These are phyloP conservation scores for Discostella stelligeroides DNA, from an alignment of 108 stramenopile genomes.

Conservation along the genomic window DNA sequence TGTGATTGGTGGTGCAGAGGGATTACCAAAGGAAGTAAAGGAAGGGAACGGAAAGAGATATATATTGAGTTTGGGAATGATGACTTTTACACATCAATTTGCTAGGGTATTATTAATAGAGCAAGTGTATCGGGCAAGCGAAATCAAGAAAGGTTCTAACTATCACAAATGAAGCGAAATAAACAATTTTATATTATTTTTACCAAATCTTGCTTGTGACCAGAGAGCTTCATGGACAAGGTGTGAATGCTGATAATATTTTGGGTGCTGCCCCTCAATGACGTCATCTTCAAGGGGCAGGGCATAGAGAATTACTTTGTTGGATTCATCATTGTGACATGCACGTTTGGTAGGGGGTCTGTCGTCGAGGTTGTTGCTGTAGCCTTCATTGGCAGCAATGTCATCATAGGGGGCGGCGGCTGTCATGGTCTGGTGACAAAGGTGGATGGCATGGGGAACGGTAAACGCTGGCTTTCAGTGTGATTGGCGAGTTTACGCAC, in stretches of 20 bases:
- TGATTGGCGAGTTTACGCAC: too few relatives aligned
- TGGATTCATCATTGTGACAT: slow-evolving; percentile 7
- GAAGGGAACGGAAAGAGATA: slow-evolving; percentile 15
- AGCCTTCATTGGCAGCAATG: not conserved
- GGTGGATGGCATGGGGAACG: too few relatives aligned
- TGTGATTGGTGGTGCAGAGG: slow-evolving; percentile 93
- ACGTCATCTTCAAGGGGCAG: slow-evolving; percentile 11
- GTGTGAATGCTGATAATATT: slow-evolving; percentile 55
- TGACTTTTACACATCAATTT: slow-evolving; percentile 94
- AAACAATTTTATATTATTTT: too few relatives aligned
- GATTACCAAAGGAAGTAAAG: slow-evolving; percentile 80
- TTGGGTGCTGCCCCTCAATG: not conserved
- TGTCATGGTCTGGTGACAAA: not conserved
- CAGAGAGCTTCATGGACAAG: slow-evolving; percentile 76
- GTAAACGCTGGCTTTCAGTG: too few relatives aligned
- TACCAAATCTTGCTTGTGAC: too few relatives aligned
- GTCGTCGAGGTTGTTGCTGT: not conserved
- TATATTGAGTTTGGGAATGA: slow-evolving; percentile 67
- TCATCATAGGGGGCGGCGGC: not conserved
- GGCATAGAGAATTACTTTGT: slow-evolving; percentile 24
- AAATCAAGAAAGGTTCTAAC: slow-evolving; percentile 87
- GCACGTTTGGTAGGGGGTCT: slow-evolving; percentile 28
- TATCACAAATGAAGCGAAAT: slow-evolving; percentile 85
- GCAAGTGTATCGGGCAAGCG: slow-evolving; percentile 90
- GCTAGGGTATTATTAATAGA: slow-evolving; percentile 86